Evolutionary conservation across 331 rosid species (phyloP).

Genomic region (Acacia concinna): DNA sequence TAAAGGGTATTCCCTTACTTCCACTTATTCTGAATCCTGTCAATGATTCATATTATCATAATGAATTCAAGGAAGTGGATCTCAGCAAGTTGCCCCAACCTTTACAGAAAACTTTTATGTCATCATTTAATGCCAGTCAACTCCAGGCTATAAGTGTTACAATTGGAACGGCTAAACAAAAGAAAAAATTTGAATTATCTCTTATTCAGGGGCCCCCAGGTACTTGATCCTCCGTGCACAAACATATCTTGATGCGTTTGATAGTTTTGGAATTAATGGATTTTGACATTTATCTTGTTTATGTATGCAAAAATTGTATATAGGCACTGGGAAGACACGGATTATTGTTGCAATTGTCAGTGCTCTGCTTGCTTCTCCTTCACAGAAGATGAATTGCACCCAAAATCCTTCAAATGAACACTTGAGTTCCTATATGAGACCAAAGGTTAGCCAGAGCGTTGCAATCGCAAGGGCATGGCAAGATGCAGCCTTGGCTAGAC

Average conservation of each 20-base stretch:
- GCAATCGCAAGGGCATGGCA: constrained; percentile 96
- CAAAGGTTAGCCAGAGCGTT: constrained; percentile 56
- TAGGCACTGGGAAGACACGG: constrained; percentile 96
- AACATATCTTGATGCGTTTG: constrained; percentile 20
- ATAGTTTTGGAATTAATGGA: constrained; percentile 25
- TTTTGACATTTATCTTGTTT: constrained; percentile 11
- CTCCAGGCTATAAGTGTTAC: constrained; percentile 82
- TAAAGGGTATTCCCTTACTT: constrained; percentile 78
- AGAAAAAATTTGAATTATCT: constrained; percentile 61
- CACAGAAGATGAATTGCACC: constrained; percentile 39
- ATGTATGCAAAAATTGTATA: constrained; percentile 27
- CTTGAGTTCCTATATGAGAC: constrained; percentile 40
- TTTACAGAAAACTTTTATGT: constrained; percentile 66
- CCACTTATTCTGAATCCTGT: constrained; percentile 70
- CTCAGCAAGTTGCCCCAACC: constrained; percentile 72
- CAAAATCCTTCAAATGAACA: constrained; percentile 37
- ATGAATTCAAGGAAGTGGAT: constrained; percentile 50
- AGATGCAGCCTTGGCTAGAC: constrained; percentile 94
- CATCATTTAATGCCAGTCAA: constrained; percentile 80
- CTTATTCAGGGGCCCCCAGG: constrained; percentile 99
- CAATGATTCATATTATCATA: constrained; percentile 40
- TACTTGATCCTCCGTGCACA: constrained; percentile 37
- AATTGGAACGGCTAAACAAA: constrained; percentile 47
- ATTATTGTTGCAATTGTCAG: constrained; percentile 96
- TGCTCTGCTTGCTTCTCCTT: constrained; percentile 70